Evolutionary conservation across 495 filamentous ascomycete species (phyloP), one percentile per base, ranked within the genome.

Genomic region (Daldinia concentrica): DNA sequence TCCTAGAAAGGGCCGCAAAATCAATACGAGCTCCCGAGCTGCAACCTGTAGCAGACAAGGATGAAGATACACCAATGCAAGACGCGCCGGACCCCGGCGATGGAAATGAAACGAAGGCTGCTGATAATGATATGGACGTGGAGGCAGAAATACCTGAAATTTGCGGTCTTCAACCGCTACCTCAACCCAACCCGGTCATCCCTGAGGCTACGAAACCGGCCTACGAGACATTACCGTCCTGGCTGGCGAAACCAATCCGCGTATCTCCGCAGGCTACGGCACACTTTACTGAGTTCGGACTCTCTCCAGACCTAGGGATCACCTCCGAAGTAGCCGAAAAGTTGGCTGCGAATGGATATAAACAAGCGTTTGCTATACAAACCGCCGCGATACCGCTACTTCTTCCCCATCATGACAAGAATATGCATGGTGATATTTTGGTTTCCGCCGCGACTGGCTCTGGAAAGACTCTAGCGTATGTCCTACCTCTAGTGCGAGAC

Each of bases 401-500:
- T 3, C 79, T 95, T 0, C 86, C 90, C 7, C 71, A 74, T 14
- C 86, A 86, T 0, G 77, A 79, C 15, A 77, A 86, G 45, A 81
- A 78, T 15, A 84, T 87, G 62, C 78, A 84, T 2, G 91, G 93
- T 2, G 95, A 98, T 80, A 67, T 98, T 6, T 91, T 95, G 58
- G 87, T 98, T 15, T 93, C 93, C 22, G 95, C 95, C 0, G 88
- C 93, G 3, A 98, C 95, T 1, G 95, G 95, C 4, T 98, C 95
- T 0, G 95, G 95, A 52, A 98, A 98, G 76, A 98, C 95, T 0
- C 80, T 98, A 3, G 90, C 95, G 5, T 98, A 98, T 68, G 85
- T 93, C 1, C 82, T 98, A n/a, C 95, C 95, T 0, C 86, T 98
- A 70, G 81, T 97, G 15, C 88, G 92, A 41, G 86, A 87, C n/a